Conservation (phyloP, 306 rosid genomes). For the Delonix regia region DNA sequence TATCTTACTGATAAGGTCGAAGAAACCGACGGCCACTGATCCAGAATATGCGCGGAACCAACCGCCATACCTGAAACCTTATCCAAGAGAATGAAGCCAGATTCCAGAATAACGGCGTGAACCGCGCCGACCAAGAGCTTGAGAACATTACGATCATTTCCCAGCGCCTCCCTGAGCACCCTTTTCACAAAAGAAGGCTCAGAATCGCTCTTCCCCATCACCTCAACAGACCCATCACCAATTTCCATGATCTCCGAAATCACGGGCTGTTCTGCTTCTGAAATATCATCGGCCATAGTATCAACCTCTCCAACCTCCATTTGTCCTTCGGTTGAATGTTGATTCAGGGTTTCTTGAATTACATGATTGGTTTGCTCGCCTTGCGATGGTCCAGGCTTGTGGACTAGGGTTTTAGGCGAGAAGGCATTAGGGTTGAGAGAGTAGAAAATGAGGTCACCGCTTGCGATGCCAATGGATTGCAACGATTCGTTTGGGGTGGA, state of each 20-base stretch:
- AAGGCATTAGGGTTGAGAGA: constrained; percentile 47
- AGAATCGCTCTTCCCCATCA: constrained; percentile 33
- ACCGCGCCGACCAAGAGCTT: constrained; percentile 56
- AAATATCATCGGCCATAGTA: background rate
- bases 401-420: constrained; percentile 38
- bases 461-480: constrained; percentile 57
- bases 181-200: constrained; percentile 57
- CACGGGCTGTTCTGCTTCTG: background rate
- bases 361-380: background rate
- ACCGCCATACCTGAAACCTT: constrained; percentile 40
- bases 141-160: constrained; percentile 45
- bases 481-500: constrained; percentile 52
- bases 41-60: constrained; percentile 39
- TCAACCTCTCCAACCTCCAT: background rate
- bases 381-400: constrained; percentile 17
- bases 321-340: background rate
- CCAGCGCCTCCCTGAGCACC: constrained; percentile 51
- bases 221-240: constrained; percentile 46
- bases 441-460: constrained; percentile 83
- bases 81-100: constrained; percentile 64
- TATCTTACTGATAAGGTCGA: constrained; percentile 57
- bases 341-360: background rate
- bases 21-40: constrained; percentile 45
- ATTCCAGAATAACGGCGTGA: constrained; percentile 73
- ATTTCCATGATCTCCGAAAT: constrained; percentile 36